Conservation (phyloP, 495 filamentous ascomycete genomes). For the Xylaria curta region DNA sequence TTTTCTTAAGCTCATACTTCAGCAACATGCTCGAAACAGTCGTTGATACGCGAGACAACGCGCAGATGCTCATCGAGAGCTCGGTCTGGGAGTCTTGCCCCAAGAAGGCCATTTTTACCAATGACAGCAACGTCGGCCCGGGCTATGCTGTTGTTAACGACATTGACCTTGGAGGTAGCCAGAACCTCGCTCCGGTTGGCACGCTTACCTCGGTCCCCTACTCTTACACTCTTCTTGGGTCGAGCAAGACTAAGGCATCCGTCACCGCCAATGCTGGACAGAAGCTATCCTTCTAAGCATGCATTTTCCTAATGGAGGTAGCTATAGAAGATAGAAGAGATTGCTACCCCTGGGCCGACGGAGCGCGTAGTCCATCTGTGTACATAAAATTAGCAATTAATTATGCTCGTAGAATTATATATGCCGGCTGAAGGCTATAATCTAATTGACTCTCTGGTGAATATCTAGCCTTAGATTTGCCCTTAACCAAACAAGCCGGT, state of each 20-base stretch:
- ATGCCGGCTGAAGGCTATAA: not conserved
- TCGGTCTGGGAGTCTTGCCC: slow-evolving; percentile 59
- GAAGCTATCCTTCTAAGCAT: slow-evolving; percentile 56
- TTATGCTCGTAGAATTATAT: not conserved
- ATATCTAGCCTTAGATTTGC: too few relatives aligned
- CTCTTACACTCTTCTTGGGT: slow-evolving; percentile 53
- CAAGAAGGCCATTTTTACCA: slow-evolving; percentile 58
- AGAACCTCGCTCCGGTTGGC: slow-evolving; percentile 56
- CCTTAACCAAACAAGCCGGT: too few relatives aligned
- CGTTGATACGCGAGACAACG: slow-evolving; percentile 69
- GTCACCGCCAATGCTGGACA: slow-evolving; percentile 61
- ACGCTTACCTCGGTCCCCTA: slow-evolving; percentile 60
- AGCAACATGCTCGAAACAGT: slow-evolving; percentile 55
- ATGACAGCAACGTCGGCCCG: slow-evolving; percentile 58
- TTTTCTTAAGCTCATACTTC: slow-evolving; percentile 44
- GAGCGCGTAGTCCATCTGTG: not conserved
- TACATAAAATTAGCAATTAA: not conserved
- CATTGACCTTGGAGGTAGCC: slow-evolving; percentile 61
- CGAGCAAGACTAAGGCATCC: slow-evolving; percentile 47
- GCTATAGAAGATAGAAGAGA: not conserved
- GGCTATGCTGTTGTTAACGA: slow-evolving; percentile 55
- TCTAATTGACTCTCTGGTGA: not conserved
- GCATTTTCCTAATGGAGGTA: not conserved
- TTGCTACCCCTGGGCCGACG: not conserved
- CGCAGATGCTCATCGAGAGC: slow-evolving; percentile 67